These are phyloP conservation scores for Colletotrichum neosansevieriae DNA, from an alignment of 2,329 filamentous ascomycete genomes.

Conservation along the genomic window DNA sequence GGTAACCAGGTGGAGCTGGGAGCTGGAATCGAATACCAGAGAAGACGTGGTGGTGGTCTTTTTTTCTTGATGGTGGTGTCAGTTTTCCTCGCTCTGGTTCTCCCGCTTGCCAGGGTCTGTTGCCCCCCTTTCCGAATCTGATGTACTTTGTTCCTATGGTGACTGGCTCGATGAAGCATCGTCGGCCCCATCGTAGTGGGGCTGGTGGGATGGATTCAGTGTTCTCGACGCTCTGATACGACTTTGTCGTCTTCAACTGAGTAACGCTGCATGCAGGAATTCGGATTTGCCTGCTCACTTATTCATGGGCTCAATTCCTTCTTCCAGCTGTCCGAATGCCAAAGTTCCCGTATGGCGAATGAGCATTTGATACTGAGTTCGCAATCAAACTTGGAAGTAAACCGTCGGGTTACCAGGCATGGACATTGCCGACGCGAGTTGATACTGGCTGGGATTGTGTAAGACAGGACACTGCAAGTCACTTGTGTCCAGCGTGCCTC, in stretches of 20 bases:
- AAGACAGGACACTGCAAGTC: neutral
- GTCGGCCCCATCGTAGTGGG: neutral
- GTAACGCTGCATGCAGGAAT: neutral
- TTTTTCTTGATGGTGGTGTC: slow-evolving; percentile 12
- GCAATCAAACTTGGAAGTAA: neutral
- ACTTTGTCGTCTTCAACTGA: neutral
- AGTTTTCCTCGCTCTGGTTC: neutral
- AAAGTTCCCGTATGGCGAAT: neutral
- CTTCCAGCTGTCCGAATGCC: neutral
- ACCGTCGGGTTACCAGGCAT: neutral
- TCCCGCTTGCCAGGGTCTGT: slow-evolving; percentile 1
- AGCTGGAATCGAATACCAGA: slow-evolving; percentile 11
- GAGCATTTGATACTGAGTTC: neutral
- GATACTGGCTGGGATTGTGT: neutral
- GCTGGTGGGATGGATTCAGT: neutral
- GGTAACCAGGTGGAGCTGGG: slow-evolving; percentile 28
- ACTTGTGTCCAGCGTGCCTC: neutral
- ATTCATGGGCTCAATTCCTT: slow-evolving; percentile 15
- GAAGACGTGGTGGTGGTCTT: slow-evolving; percentile 15
- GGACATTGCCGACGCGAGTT: neutral
- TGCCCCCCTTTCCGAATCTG: slow-evolving; percentile 13
- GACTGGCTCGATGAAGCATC: slow-evolving; percentile 5
- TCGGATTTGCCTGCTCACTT: neutral
- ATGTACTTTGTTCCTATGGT: slow-evolving; percentile 6
- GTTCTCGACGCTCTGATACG: slow-evolving; percentile 15